phyloP scores from a whole-genome alignment of 2,329 filamentous ascomycete genomes.

The Cadophora sp. region DNA sequence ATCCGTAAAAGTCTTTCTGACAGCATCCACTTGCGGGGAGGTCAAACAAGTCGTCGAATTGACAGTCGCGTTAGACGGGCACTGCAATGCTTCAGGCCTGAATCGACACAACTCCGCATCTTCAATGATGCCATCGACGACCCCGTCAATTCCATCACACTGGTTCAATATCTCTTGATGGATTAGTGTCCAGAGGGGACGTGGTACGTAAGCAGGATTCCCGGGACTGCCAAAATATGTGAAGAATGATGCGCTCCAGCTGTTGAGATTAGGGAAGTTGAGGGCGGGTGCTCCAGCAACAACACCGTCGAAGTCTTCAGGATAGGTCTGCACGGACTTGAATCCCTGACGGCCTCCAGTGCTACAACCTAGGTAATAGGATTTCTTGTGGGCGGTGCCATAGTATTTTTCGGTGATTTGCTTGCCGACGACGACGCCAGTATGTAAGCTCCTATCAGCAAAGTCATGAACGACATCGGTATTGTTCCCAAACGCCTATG shows the following conservation, averaged over 20 bases:
- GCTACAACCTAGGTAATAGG: conserved; percentile 50
- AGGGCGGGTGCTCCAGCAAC: conserved; percentile 49
- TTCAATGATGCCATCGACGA: conserved; percentile 48
- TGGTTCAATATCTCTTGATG: conserved; percentile 43
- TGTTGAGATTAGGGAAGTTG: conserved; percentile 27
- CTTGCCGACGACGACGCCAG: conserved; percentile 36
- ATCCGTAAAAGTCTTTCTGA: conserved; percentile 50
- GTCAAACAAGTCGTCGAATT: conserved; percentile 52
- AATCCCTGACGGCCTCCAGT: conserved; percentile 52
- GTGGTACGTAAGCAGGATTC: too few species aligned
- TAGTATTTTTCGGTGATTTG: conserved; percentile 46
- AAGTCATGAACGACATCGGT: conserved; percentile 39
- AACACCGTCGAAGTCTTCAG: conserved; percentile 51
- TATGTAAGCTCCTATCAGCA: conserved; percentile 35
- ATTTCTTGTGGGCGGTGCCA: conserved; percentile 39
- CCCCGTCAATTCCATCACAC: conserved; percentile 50
- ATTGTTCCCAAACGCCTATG: conserved; percentile 33
- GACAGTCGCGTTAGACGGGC: conserved; percentile 27
- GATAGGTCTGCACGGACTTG: conserved; percentile 49
- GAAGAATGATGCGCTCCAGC: conserved; percentile 32
- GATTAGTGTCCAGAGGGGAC: too few species aligned
- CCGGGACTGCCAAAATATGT: conserved; percentile 30
- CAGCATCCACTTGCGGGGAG: conserved; percentile 49
- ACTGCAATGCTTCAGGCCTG: conserved; percentile 31
- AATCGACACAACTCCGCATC: conserved; percentile 48